phyloP scores from a whole-genome alignment of 208 protist species.

The Acanthamoeba divionensis region DNA sequence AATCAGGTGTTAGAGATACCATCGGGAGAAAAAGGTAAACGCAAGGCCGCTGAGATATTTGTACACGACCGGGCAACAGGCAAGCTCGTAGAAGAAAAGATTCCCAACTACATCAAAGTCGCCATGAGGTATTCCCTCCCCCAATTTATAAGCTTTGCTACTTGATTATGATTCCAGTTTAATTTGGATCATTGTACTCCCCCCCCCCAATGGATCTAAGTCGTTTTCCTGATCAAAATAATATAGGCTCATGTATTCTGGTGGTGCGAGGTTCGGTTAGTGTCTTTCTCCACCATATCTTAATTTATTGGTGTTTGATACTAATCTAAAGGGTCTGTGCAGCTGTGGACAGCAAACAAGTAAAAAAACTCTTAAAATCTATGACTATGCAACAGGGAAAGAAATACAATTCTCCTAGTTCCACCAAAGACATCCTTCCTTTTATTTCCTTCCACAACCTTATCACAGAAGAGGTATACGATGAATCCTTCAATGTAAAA shows the following conservation, averaged over 20 bases:
- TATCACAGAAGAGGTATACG: background rate
- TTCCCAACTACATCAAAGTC: conserved; percentile 55
- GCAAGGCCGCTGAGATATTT: conserved; percentile 37
- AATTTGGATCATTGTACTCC: background rate
- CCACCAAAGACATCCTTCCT: conserved; percentile 23
- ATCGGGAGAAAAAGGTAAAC: conserved; percentile 21
- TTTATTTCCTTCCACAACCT: conserved; percentile 51
- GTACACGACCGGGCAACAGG: conserved; percentile 39
- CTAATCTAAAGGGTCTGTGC: background rate
- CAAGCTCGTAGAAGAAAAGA: conserved; percentile 52
- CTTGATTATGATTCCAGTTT: background rate
- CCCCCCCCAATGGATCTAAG: background rate
- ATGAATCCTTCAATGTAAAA: background rate
- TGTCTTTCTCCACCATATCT: background rate
- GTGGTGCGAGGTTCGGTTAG: conserved; percentile 13
- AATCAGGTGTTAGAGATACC: too few species aligned
- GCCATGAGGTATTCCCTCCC: conserved; percentile 37
- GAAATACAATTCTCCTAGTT: conserved; percentile 50
- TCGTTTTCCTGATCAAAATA: too few species aligned
- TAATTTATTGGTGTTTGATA: background rate
- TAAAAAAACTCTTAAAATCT: conserved; percentile 53
- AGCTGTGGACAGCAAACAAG: conserved; percentile 50
- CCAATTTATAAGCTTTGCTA: background rate
- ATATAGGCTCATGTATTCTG: conserved; percentile 51
- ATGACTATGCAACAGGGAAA: conserved; percentile 52